Percentiles rank a stretch among this genome's conserved stretches.
Conservation (phyloP, 2,329 filamentous ascomycete genomes). For the Onygenales sp. region DNA sequence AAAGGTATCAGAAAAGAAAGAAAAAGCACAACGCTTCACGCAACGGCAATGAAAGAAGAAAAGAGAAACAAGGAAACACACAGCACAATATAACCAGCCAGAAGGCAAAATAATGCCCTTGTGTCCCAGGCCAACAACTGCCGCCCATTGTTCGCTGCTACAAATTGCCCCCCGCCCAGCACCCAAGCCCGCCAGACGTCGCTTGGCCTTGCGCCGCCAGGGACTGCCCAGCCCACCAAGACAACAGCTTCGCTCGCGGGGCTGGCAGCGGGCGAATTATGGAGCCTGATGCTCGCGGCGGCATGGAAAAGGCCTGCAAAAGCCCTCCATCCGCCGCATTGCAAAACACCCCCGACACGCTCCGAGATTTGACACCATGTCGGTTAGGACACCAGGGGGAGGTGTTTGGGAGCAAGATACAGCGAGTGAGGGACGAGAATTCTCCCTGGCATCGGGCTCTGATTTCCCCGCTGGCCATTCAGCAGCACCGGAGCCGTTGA, state of each 20-base stretch:
- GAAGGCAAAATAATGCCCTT: background rate
- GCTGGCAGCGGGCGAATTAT: no score
- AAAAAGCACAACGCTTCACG: background rate
- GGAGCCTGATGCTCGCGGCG: no score
- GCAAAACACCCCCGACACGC: background rate
- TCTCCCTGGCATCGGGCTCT: no score
- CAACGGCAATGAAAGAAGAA: background rate
- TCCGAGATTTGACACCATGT: background rate
- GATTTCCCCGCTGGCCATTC: background rate
- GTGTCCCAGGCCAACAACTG: no score
- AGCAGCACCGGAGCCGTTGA: background rate
- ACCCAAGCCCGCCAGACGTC: no score
- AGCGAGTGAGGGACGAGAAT: background rate
- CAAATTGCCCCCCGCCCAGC: no score
- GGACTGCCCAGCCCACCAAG: no score
- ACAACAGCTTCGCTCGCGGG: no score
- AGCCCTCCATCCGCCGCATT: background rate
- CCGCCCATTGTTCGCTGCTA: no score
- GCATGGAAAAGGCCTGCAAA: background rate
- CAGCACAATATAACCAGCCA: background rate
- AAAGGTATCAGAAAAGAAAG: slow-evolving; percentile 2
- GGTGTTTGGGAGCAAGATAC: background rate
- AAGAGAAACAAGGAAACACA: background rate
- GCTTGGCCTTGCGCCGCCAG: no score
- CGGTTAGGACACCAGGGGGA: background rate